Conservation (phyloP, 345 rosid species). For the Eucalyptus grandis region DNA sequence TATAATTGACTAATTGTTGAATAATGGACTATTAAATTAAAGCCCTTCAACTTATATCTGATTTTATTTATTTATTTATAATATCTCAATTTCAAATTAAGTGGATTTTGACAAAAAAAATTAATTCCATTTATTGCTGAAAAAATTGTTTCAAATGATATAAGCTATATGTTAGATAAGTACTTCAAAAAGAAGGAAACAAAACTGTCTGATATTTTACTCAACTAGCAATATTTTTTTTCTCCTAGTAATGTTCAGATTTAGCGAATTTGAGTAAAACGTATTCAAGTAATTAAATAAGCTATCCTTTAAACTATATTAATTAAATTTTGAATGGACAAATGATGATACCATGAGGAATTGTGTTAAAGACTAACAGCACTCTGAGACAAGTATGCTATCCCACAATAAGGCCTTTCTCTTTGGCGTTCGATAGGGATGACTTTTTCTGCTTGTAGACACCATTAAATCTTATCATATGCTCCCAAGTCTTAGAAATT, state of each 20-base stretch:
- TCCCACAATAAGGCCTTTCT: no score
- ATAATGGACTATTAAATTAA: neutral
- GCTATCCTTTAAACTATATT: neutral
- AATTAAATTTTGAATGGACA: neutral
- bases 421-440: no score
- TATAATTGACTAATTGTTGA: neutral
- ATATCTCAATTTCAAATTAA: neutral
- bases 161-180: neutral
- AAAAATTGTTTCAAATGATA: neutral
- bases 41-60: neutral
- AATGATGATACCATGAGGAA: neutral
- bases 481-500: no score
- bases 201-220: neutral
- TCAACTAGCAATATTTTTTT: neutral
- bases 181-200: neutral
- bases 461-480: no score
- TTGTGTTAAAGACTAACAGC: no score
- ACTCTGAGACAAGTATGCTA: no score
- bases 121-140: neutral
- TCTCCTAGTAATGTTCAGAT: neutral
- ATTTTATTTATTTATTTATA: fast-evolving
- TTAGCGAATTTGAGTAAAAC: neutral
- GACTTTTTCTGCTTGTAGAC: no score
- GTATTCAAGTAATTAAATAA: neutral
- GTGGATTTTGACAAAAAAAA: neutral